These are phyloP conservation scores for Cryptosporidium meleagridis DNA, from an alignment of 169 alveolate species.

Conservation along the genomic window DNA sequence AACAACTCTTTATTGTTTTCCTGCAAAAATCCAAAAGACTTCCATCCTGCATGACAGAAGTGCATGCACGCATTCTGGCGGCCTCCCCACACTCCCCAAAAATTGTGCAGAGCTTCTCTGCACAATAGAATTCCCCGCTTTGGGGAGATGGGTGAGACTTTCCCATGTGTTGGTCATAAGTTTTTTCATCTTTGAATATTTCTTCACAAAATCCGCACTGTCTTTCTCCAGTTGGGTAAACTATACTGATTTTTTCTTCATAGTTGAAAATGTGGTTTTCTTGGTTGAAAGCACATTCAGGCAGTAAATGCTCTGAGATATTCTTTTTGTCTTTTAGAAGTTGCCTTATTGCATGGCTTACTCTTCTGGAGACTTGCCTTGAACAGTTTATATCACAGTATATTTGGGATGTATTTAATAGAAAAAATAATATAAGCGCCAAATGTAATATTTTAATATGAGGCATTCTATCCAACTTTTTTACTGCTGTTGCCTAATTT, in stretches of 20 bases:
- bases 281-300: neutral
- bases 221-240: constrained; percentile 27
- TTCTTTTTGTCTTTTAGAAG: neutral
- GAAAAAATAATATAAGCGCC: neutral
- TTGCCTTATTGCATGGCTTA: neutral
- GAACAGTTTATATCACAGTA: neutral
- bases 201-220: constrained; percentile 31
- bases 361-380: constrained; percentile 39
- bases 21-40: neutral
- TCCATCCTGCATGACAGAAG: neutral
- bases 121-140: constrained; percentile 11
- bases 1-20: constrained; percentile 8
- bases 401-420: neutral
- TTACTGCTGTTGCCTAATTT: neutral
- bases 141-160: neutral
- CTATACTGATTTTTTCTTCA: constrained; percentile 13
- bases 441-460: neutral
- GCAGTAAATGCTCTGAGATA: neutral
- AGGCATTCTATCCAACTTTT: neutral
- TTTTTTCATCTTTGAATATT: neutral
- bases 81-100: constrained; percentile 32
- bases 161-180: constrained; percentile 37
- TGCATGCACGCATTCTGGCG: neutral
- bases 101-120: constrained; percentile 8
- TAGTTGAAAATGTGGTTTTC: neutral